Percentiles rank a stretch among this genome's conserved stretches.
Conservation (phyloP, 495 filamentous ascomycete genomes). For the Darksidea phi region DNA sequence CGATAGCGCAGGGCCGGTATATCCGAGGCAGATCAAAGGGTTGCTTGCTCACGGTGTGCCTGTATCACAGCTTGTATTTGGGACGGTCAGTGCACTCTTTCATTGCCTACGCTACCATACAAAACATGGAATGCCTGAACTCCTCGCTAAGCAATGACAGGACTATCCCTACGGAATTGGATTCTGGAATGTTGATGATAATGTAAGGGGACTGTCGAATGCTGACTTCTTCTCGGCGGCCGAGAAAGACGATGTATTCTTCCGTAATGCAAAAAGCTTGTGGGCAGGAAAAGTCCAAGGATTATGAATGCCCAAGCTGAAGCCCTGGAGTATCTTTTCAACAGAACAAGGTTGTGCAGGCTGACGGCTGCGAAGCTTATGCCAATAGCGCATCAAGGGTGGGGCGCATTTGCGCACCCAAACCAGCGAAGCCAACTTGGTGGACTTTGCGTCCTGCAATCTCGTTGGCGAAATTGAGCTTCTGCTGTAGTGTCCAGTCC, state of each 20-base stretch:
- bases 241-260: conserved; percentile 29
- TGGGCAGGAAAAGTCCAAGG: conserved; percentile 23
- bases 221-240: conserved; percentile 26
- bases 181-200: conserved; percentile 33
- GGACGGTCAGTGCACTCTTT: conserved; percentile 28
- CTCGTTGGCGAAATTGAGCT: conserved; percentile 61
- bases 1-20: conserved; percentile 37
- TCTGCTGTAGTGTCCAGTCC: conserved; percentile 53
- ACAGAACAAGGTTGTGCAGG: neutral
- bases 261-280: conserved; percentile 16
- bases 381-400: neutral
- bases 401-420: neutral
- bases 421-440: conserved; percentile 58
- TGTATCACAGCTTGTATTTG: conserved; percentile 34
- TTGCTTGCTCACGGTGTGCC: conserved; percentile 35
- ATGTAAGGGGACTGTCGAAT: conserved; percentile 23
- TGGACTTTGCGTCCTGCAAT: conserved; percentile 67
- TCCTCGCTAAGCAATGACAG: conserved; percentile 11
- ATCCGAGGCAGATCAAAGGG: conserved; percentile 34
- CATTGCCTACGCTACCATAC: neutral
- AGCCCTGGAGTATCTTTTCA: neutral
- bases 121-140: neutral
- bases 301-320: neutral
- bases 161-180: conserved; percentile 36
- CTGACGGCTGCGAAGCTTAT: neutral